Conservation (phyloP, 202 grass and related monocot genomes). For the Setaria italica region DNA sequence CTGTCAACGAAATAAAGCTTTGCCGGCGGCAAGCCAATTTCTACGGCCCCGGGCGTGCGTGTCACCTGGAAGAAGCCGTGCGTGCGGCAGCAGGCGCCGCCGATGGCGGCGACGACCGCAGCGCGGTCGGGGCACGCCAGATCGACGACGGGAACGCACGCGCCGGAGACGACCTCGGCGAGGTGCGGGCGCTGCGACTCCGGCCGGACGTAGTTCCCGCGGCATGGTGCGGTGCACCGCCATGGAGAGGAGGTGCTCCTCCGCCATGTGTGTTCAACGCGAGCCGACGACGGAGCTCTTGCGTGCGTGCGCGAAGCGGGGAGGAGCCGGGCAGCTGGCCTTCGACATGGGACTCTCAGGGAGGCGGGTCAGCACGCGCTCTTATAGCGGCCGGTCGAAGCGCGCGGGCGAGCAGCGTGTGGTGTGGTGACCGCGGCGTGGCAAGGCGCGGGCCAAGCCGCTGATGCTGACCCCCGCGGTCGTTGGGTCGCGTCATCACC, state of each 20-base stretch:
- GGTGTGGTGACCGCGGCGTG: not conserved
- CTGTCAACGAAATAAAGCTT: too few species aligned
- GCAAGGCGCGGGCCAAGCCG: not conserved
- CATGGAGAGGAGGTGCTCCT: constrained; percentile 71
- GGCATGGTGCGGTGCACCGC: constrained; percentile 56
- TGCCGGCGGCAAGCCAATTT: too few species aligned
- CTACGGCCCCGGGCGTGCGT: too few species aligned
- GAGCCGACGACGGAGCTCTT: not conserved
- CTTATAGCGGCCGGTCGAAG: not conserved
- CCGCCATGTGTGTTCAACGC: constrained; percentile 52
- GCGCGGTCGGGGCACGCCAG: constrained; percentile 49
- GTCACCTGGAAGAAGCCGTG: constrained; percentile 87
- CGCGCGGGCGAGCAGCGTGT: not conserved
- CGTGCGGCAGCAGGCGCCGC: constrained; percentile 57
- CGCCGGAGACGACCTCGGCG: constrained; percentile 53
- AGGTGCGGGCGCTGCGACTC: constrained; percentile 67
- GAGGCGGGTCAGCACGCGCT: not conserved
- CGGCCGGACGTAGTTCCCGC: constrained; percentile 61
- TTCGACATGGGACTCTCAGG: constrained; percentile 9
- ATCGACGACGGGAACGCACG: constrained; percentile 72
- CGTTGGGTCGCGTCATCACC: not conserved
- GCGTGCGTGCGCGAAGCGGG: constrained; percentile 4
- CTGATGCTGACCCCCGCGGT: not conserved
- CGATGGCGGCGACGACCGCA: constrained; percentile 47
- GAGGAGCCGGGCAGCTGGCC: not conserved